Base-by-base conservation (phyloP, 2,329 filamentous ascomycete species). In the Shiraia bambusicola region DNA sequence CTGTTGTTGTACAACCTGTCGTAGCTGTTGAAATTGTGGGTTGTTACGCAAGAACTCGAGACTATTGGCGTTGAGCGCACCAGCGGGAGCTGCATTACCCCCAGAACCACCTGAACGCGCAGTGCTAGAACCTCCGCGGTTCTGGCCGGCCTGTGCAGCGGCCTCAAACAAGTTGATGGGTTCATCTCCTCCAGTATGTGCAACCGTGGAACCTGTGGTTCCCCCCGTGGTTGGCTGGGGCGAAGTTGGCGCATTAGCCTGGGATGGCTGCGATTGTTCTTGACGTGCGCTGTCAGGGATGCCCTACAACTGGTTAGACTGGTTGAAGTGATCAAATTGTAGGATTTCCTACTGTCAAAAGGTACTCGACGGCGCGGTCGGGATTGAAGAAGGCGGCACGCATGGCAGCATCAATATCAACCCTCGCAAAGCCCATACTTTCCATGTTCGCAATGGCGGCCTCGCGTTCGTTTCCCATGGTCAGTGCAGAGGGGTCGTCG, bases 351-450 rank as follows among this genome's bases (percentile, higher is more conserved):
- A 93, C 89, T 56, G 74, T 95, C 64, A 98, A 69, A 10, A 98
- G 81, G 64, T 98, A 98, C 70, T 98, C 93, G 42, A 98, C 92
- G 39, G 93, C 93, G 59, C 93, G 89, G 69, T 97, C 92, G 11
- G 92, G 90, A 74, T 98, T 98, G 78, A 87, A 94, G 72, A 88
- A 98, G 11, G 93, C 93, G 50, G 93, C 93, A 63, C 92, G 87
- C 86, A 98, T 93, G 37, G 93, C 93, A 34, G 86, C 82, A 58
- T 96, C 90, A 56, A 96, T 95, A 65, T 95, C 87, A 37, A 82
- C 76, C 63, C 91, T 81, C 62, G 88, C 82, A 58, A 98, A 98
- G 7, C 93, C 93, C 93, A 98, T 98, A 54, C 86, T 86, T 73
- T 95, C 91, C 90, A 98, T 95, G 66, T 91, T 89, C 34, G 86